phyloP scores from a whole-genome alignment of 345 rosid genomes.

The Heritiera littoralis region DNA sequence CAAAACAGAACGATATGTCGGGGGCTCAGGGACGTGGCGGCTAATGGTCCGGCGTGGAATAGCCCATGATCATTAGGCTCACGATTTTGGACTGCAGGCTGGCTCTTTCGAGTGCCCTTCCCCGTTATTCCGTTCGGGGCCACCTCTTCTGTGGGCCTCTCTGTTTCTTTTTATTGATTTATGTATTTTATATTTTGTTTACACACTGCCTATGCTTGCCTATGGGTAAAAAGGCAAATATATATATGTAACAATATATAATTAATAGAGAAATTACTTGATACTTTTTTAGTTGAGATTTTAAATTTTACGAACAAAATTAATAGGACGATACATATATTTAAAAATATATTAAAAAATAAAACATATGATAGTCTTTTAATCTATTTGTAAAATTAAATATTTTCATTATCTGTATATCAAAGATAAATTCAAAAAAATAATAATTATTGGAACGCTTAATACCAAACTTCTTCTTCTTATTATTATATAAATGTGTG shows the following conservation, averaged over 20 bases:
- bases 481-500: neutral
- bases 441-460: too few relatives aligned
- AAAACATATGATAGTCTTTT: too few relatives aligned
- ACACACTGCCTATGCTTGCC: conserved; percentile 28
- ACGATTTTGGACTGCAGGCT: conserved; percentile 51
- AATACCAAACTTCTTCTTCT: too few relatives aligned
- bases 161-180: neutral
- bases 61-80: conserved; percentile 60
- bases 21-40: conserved; percentile 51
- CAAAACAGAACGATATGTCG: conserved; percentile 35
- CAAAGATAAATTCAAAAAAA: too few relatives aligned
- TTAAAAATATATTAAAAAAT: too few relatives aligned
- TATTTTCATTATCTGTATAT: too few relatives aligned
- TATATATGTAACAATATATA: too few relatives aligned
- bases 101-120: conserved; percentile 36
- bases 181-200: neutral
- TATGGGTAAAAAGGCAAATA: conserved; percentile 32
- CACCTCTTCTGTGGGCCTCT: conserved; percentile 10
- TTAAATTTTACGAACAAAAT: neutral
- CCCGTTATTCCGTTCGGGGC: conserved; percentile 44
- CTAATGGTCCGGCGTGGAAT: conserved; percentile 72
- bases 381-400: too few relatives aligned
- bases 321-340: too few relatives aligned
- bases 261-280: too few relatives aligned
- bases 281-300: too few relatives aligned